Percentiles rank a stretch among this genome's conserved stretches.
Conservation (phyloP, 129 eudicot genomes). For the Centaurea solstitialis region DNA sequence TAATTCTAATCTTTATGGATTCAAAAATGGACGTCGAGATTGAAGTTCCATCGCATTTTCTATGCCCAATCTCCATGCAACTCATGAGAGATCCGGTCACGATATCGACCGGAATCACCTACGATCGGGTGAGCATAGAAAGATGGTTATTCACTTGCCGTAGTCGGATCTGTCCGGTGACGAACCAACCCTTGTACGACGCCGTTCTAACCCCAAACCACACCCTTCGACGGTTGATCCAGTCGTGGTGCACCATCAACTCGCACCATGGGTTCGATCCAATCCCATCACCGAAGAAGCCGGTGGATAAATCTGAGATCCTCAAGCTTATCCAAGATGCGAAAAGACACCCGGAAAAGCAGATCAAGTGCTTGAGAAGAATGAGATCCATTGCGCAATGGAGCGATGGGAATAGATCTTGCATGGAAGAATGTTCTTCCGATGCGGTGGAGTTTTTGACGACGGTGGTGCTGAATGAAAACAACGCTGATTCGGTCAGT, state of each 20-base stretch:
- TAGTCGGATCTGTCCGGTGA: slow-evolving; percentile 64
- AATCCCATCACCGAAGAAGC: slow-evolving; percentile 55
- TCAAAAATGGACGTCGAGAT: slow-evolving; percentile 37
- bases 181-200: slow-evolving; percentile 50
- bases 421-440: slow-evolving; percentile 35
- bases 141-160: slow-evolving; percentile 65
- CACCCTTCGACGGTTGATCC: slow-evolving; percentile 81
- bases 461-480: slow-evolving; percentile 18
- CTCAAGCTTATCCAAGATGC: slow-evolving; percentile 54
- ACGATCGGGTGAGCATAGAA: slow-evolving; percentile 72
- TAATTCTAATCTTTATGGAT: not conserved
- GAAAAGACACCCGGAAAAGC: slow-evolving; percentile 29
- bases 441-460: slow-evolving; percentile 48
- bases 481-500: not conserved
- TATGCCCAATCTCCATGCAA: slow-evolving; percentile 92
- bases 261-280: slow-evolving; percentile 41
- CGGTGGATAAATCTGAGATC: slow-evolving; percentile 42
- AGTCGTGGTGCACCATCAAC: slow-evolving; percentile 74
- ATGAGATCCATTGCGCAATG: slow-evolving; percentile 45
- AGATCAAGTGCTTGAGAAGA: slow-evolving; percentile 37
- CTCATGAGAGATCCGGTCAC: slow-evolving; percentile 92
- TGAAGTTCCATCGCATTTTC: slow-evolving; percentile 74
- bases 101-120: slow-evolving; percentile 76
- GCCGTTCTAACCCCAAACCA: slow-evolving; percentile 76
- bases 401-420: slow-evolving; percentile 25